These are phyloP conservation scores for Gardenia jasminoides DNA, from an alignment of 257 asterid species.

Conservation along the genomic window DNA sequence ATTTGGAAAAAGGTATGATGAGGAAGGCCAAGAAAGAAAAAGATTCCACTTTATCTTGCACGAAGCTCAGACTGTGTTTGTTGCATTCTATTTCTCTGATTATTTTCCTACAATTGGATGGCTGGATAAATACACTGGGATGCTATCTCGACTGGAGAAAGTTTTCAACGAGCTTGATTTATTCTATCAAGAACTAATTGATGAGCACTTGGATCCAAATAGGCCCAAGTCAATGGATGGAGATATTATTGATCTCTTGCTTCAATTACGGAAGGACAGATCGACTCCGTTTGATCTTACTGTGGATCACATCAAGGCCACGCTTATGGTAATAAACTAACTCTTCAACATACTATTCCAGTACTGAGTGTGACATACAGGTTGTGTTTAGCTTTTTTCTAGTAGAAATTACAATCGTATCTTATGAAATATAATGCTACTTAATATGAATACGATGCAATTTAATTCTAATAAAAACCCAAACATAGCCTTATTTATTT, in stretches of 20 bases:
- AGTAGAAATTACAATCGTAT: too few species aligned
- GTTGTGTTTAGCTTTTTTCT: too few species aligned
- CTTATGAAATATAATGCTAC: too few species aligned
- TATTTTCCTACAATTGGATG: conserved; percentile 8
- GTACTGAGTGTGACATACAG: too few species aligned
- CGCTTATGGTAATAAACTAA: not conserved
- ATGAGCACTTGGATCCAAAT: conserved; percentile 2
- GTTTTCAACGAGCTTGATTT: not conserved
- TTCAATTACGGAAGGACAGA: not conserved
- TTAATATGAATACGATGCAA: too few species aligned
- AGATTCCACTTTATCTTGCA: not conserved
- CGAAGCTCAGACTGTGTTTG: not conserved
- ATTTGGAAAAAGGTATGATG: conserved; percentile 4
- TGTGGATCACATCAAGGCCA: not conserved
- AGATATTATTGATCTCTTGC: not conserved
- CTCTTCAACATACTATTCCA: too few species aligned
- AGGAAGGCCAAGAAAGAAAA: not conserved
- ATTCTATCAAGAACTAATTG: not conserved
- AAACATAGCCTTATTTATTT: too few species aligned
- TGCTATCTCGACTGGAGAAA: not conserved
- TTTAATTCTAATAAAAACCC: too few species aligned
- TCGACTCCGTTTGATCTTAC: not conserved
- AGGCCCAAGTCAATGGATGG: conserved; percentile 4
- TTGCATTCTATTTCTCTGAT: conserved; percentile 6
- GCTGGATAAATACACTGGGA: not conserved